Evolutionary conservation across 1,284 basidiomycete species (phyloP).

Genomic region (Ceraceosorus guamensis): DNA sequence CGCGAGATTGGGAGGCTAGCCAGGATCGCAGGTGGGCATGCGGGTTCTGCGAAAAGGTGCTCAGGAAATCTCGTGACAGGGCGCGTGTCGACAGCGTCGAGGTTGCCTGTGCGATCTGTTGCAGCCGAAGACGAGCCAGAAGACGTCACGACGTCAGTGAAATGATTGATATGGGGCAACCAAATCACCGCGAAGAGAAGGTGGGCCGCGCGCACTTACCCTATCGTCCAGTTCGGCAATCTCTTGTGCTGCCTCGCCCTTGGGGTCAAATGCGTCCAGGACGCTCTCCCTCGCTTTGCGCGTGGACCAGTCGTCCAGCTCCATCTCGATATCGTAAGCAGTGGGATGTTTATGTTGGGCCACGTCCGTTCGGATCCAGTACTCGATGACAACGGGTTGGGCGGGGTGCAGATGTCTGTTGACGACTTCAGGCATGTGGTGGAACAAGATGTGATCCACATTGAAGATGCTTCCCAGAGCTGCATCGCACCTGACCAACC

Average conservation of each 20-base stretch:
- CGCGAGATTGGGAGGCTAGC: constrained; percentile 81
- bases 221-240: constrained; percentile 78
- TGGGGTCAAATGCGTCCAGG: constrained; percentile 65
- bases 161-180: background rate
- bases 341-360: constrained; percentile 47
- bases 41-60: constrained; percentile 73
- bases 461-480: constrained; percentile 35
- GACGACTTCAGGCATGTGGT: constrained; percentile 75
- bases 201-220: constrained; percentile 53
- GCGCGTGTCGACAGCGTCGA: constrained; percentile 71
- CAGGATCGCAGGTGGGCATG: constrained; percentile 76
- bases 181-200: background rate
- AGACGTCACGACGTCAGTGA: background rate
- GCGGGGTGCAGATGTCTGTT: constrained; percentile 71
- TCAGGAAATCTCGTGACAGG: constrained; percentile 76
- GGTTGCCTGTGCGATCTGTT: constrained; percentile 42
- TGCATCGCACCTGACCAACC: constrained; percentile 67
- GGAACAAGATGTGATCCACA: constrained; percentile 64
- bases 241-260: constrained; percentile 56
- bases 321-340: constrained; percentile 83
- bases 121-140: background rate
- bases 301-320: constrained; percentile 70
- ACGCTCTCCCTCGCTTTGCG: constrained; percentile 69
- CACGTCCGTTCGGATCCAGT: constrained; percentile 52
- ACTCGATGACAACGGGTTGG: constrained; percentile 78